Conservation (phyloP, 2,329 filamentous ascomycete species). For the Blastomyces silverae region DNA sequence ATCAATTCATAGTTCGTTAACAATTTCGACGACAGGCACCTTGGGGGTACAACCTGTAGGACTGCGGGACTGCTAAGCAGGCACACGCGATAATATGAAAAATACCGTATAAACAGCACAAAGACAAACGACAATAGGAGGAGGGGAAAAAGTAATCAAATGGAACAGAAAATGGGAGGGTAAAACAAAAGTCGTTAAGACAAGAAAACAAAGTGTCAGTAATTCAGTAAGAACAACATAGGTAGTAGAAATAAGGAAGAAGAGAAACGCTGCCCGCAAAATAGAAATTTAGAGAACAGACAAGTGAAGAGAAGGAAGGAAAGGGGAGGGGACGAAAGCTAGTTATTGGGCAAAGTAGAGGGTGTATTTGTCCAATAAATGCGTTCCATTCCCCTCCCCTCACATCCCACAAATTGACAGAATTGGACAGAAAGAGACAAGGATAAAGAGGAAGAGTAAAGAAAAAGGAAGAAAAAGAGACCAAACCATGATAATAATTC, state of each 20-base stretch:
- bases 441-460: background rate
- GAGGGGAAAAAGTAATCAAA: too few species aligned
- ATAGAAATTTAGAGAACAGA: background rate
- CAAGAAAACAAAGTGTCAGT: background rate
- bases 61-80: too few species aligned
- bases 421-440: background rate
- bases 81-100: too few species aligned
- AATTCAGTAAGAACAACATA: background rate
- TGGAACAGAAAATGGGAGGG: too few species aligned
- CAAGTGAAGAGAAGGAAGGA: background rate
- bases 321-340: background rate
- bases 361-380: background rate
- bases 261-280: too few species aligned
- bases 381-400: background rate
- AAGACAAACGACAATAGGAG: too few species aligned
- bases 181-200: background rate
- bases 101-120: too few species aligned
- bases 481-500: background rate
- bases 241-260: too few species aligned
- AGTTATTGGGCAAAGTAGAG: background rate
- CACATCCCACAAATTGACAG: background rate
- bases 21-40: constrained; percentile 6
- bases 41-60: too few species aligned
- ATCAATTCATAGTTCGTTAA: constrained; percentile 15
- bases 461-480: background rate